Evolutionary conservation across 805 yeast genomes (phyloP), one percentile per base, ranked within the genome.

Genomic region (Spathaspora hagerdaliae): DNA sequence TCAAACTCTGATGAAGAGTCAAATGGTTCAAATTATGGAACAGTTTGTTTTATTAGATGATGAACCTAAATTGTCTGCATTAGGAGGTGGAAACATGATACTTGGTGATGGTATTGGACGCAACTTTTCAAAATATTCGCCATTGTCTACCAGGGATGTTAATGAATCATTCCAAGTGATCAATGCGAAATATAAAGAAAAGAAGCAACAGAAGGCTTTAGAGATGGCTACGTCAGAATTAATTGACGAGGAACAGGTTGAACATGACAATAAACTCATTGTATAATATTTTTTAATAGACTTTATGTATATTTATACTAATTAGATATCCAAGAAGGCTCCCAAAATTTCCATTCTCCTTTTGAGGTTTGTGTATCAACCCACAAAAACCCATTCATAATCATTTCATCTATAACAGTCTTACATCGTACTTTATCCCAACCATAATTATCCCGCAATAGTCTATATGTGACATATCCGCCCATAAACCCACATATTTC

Each of bases 341-440:
- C 87, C 92, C 92, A 86, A 54, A 75, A 86, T 45, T 69, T 69
- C 11, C 54, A 57, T 52, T 78, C 83, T 59, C 63, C 15, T 1
- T 54, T 65, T 2, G 64, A 65, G 42, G 76, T 83, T 41, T 57
- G 65, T 6, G 65, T 64, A 59, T 91, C 98, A 1, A 90, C 67
- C 99, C 99, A 92, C 11, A 92, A 66, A 44, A 89, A 72, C 3
- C 98, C 97, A 42, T 75, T 75, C 51, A 85, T 73, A 1, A 91
- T 85, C 88, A 92, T 82, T 39, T 86, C 92, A 34, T 86, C 83
- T 5, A 92, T 58, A 5, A 82, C 83, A 0, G 81, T 67, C 50
- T 74, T 74, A 43, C 87, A 75, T 45, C 96, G 69, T 2, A 78
- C 67, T 2, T 59, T 58, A 41, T 76, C 80, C 99, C 99, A 92